These are phyloP conservation scores for Coniochaeta ligniaria DNA, from an alignment of 2,329 filamentous ascomycete species.

Conservation along the genomic window DNA sequence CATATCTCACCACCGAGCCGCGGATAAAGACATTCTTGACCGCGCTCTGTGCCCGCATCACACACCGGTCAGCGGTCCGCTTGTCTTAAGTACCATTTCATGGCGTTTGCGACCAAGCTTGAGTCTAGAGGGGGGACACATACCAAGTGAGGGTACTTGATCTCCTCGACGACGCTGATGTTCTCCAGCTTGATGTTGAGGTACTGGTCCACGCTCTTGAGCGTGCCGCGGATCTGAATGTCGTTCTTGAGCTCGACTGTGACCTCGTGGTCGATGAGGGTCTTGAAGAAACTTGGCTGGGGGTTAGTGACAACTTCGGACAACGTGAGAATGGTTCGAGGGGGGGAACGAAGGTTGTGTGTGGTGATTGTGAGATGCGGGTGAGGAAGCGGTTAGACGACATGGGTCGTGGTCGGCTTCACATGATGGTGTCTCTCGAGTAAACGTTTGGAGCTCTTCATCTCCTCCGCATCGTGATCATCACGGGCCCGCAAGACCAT, in stretches of 20 bases:
- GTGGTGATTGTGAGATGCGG: too few species aligned
- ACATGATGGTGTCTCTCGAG: too few species aligned
- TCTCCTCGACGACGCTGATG: conserved; percentile 84
- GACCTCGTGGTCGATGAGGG: conserved; percentile 92
- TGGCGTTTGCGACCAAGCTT: neutral
- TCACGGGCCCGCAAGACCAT: too few species aligned
- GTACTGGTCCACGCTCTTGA: conserved; percentile 98
- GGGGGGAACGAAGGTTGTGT: too few species aligned
- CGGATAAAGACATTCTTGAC: conserved; percentile 96
- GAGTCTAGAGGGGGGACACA: conserved; percentile 12
- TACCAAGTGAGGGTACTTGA: conserved; percentile 91
- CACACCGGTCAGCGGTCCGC: neutral
- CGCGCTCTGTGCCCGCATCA: conserved; percentile 44
- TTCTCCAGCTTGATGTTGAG: conserved; percentile 99
- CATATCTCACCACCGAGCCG: conserved; percentile 87
- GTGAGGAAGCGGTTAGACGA: too few species aligned
- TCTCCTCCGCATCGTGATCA: too few species aligned
- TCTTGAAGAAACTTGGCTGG: conserved; percentile 83
- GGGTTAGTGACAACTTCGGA: neutral
- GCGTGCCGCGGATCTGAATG: conserved; percentile 88
- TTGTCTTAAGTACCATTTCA: neutral
- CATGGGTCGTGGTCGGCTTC: too few species aligned
- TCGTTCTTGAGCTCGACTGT: conserved; percentile 99
- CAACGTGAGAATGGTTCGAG: too few species aligned
- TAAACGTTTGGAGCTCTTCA: too few species aligned